These are phyloP conservation scores for Phlyctochytrium bullatum DNA, from an alignment of 192 early-diverging fungal genomes.

Conservation along the genomic window DNA sequence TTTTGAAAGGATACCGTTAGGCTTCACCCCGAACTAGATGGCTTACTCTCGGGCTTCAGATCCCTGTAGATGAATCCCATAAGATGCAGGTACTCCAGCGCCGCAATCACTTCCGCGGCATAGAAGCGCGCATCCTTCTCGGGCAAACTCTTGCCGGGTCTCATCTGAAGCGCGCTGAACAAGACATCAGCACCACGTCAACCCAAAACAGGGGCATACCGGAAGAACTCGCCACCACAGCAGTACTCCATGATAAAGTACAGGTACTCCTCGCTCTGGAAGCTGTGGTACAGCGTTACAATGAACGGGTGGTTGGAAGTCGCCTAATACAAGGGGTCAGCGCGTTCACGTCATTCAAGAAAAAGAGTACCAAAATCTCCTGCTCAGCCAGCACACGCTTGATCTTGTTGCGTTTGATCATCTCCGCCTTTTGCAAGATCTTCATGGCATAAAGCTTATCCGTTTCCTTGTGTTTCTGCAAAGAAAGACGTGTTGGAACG, in stretches of 20 bases:
- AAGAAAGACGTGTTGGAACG: neutral
- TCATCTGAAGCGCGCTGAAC: constrained; percentile 68
- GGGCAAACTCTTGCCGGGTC: constrained; percentile 82
- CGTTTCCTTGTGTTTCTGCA: constrained; percentile 58
- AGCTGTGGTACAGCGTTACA: constrained; percentile 85
- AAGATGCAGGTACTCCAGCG: constrained; percentile 94
- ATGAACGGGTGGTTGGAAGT: constrained; percentile 88
- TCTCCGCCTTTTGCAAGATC: constrained; percentile 91
- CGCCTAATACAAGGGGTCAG: constrained; percentile 40
- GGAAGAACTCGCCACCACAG: constrained; percentile 86
- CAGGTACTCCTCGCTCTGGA: constrained; percentile 81
- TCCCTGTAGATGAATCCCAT: constrained; percentile 98
- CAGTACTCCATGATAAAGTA: constrained; percentile 93
- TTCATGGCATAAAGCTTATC: constrained; percentile 95
- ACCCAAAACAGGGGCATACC: constrained; percentile 24
- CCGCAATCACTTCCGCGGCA: constrained; percentile 93
- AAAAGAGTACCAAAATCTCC: constrained; percentile 81
- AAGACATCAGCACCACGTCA: neutral
- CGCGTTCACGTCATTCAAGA: too few species aligned
- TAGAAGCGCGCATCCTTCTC: constrained; percentile 96
- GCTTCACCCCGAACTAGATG: too few species aligned
- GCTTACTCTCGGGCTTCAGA: constrained; percentile 95
- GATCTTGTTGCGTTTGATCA: constrained; percentile 98
- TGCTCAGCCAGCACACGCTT: constrained; percentile 97
- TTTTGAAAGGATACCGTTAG: constrained; percentile 4